Evolutionary conservation across 192 early-diverging fungal genomes (phyloP).

Genomic region (Umbelopsis sp.): DNA sequence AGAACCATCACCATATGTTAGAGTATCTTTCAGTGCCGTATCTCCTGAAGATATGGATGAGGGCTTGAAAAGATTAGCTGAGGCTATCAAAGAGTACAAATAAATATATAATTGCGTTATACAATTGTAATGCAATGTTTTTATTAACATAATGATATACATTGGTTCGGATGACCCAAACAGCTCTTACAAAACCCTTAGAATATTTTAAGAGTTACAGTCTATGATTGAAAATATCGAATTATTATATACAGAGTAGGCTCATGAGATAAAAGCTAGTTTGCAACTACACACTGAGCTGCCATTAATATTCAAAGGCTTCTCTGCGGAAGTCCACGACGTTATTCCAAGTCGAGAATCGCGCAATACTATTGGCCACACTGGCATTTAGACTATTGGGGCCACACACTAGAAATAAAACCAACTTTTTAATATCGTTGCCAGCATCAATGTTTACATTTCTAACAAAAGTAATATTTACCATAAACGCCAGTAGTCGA

Average conservation of each 20-base stretch:
- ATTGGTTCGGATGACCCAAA: no score
- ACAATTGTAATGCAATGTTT: background rate
- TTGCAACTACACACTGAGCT: background rate
- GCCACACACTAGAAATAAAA: conserved; percentile 35
- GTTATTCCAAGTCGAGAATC: background rate
- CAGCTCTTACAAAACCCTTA: no score
- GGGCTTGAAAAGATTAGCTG: conserved; percentile 61
- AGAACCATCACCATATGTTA: conserved; percentile 58
- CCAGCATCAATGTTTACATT: background rate
- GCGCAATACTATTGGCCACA: conserved; percentile 30
- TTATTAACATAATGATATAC: background rate
- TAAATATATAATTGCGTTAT: background rate
- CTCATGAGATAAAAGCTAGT: background rate
- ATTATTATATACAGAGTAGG: background rate
- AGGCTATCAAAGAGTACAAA: conserved; percentile 50
- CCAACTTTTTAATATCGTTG: background rate
- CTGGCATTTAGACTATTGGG: conserved; percentile 24
- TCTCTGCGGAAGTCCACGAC: background rate
- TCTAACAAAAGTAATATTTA: background rate
- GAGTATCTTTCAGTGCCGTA: conserved; percentile 74
- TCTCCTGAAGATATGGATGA: conserved; percentile 62
- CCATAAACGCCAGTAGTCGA: background rate
- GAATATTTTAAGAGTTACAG: no score
- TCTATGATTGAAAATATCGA: no score
- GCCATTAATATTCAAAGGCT: conserved; percentile 10